Evolutionary conservation across 176 grass and related monocot genomes (phyloP).

Genomic region (Tillandsia leiboldiana): DNA sequence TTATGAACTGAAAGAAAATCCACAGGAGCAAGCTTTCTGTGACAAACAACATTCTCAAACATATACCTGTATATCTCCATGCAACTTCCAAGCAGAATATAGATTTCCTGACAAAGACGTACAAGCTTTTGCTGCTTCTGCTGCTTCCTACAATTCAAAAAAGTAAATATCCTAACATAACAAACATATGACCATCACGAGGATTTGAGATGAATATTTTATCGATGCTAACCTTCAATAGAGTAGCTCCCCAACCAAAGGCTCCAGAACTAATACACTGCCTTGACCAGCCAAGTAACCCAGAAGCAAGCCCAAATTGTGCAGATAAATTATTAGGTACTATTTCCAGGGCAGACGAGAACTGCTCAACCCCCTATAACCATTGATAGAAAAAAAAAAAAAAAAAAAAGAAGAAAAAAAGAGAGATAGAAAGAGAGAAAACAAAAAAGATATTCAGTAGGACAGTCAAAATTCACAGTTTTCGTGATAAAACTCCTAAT

Average conservation of each 20-base stretch:
- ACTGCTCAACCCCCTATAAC: conserved; percentile 78
- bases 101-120: conserved; percentile 56
- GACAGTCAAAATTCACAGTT: too few relatives aligned
- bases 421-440: not conserved
- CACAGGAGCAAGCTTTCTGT: not conserved
- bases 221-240: conserved; percentile 43
- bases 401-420: not conserved
- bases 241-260: conserved; percentile 75
- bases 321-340: conserved; percentile 69
- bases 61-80: conserved; percentile 52
- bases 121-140: conserved; percentile 52
- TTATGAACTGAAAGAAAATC: conserved; percentile 10
- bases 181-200: not conserved
- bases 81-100: conserved; percentile 89
- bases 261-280: conserved; percentile 62
- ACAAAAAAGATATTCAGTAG: not conserved
- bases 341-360: conserved; percentile 59
- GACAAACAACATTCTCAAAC: not conserved
- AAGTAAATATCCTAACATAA: not conserved
- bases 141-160: conserved; percentile 61
- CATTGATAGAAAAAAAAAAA: conserved; percentile 14
- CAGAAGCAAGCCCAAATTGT: conserved; percentile 82
- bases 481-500: too few relatives aligned
- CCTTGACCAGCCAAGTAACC: conserved; percentile 72
- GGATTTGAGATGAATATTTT: conserved; percentile 12